Evolutionary conservation across 2,329 filamentous ascomycete species (phyloP), one percentile per base, ranked within the genome.

Genomic region (Penicillium janthinellum): DNA sequence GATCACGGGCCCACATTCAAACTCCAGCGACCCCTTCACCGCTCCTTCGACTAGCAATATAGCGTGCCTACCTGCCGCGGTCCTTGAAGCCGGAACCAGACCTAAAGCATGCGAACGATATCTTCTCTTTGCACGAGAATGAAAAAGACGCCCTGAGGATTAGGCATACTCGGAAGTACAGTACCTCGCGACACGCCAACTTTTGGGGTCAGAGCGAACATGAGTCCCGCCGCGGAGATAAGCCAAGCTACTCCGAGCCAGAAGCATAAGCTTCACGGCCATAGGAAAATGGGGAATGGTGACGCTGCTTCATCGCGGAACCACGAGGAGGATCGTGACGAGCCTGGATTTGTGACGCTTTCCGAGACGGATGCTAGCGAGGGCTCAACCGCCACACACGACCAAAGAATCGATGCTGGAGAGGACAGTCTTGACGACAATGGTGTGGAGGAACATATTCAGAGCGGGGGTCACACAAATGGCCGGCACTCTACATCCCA

Each of bases 211-310:
- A 37, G 6, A 2, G 42, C 37, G 35, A 61, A 3, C 11, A 64
- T 66, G 62, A 54, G 37, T 10, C 56, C 56, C 22, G 38, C 22
- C 6, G 39, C 39, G 42, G 56, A 61, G 20, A 51, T 35, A 44
- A 44, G 25, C 20, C 54, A 54, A 38, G 39, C 42, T 56, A 5
- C 7, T 37, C 39, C 55, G 38, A 25, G 39, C 38, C 49, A 59
- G 35, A 44, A 54, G 47, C 7, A 22, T 42, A 60, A 58, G 48
- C 55, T 52, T 35, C 34, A 53, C 8, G 62, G 55, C 17, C 39
- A 59, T 52, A 31, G 42, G 34, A 47, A 49, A 37, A 39, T 38
- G 53, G 48, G 59, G 12, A 15, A 15, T 10, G 34, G 39, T 44
- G 25, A 17, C 5, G 7, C 38, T 35, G 5, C 17, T 38, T 17